Conservation (phyloP, 2,329 filamentous ascomycete species). For the Phaeoacremonium minimum region DNA sequence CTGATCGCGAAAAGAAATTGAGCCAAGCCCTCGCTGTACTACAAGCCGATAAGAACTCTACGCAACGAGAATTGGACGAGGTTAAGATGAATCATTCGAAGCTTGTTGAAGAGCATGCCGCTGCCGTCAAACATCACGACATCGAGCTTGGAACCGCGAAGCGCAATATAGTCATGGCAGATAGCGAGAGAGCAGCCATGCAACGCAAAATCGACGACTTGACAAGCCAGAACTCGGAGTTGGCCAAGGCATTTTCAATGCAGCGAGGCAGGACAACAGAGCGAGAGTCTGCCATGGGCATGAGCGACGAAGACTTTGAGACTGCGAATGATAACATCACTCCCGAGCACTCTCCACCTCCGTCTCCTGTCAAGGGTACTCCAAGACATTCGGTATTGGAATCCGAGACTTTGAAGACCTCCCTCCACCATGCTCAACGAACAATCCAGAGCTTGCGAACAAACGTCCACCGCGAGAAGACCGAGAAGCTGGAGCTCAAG, state of each 20-base stretch:
- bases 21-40: conserved; percentile 66
- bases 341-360: conserved; percentile 84
- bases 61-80: conserved; percentile 88
- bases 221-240: conserved; percentile 82
- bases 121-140: conserved; percentile 77
- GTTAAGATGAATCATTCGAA: conserved; percentile 75
- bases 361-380: conserved; percentile 86
- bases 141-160: conserved; percentile 82
- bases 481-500: conserved; percentile 92
- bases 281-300: conserved; percentile 52
- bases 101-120: conserved; percentile 74
- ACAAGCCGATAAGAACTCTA: conserved; percentile 68
- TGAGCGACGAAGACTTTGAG: conserved; percentile 60
- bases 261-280: conserved; percentile 66
- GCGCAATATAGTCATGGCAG: conserved; percentile 71
- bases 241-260: conserved; percentile 77
- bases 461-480: conserved; percentile 96
- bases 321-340: conserved; percentile 66
- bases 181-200: conserved; percentile 72
- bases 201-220: conserved; percentile 87
- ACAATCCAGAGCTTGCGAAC: conserved; percentile 95
- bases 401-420: conserved; percentile 91
- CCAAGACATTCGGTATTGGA: conserved; percentile 90
- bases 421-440: conserved; percentile 87
- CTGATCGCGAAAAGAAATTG: conserved; percentile 80